Evolutionary conservation across 2,329 filamentous ascomycete species (phyloP).

Genomic region (Thielaviopsis musarum): DNA sequence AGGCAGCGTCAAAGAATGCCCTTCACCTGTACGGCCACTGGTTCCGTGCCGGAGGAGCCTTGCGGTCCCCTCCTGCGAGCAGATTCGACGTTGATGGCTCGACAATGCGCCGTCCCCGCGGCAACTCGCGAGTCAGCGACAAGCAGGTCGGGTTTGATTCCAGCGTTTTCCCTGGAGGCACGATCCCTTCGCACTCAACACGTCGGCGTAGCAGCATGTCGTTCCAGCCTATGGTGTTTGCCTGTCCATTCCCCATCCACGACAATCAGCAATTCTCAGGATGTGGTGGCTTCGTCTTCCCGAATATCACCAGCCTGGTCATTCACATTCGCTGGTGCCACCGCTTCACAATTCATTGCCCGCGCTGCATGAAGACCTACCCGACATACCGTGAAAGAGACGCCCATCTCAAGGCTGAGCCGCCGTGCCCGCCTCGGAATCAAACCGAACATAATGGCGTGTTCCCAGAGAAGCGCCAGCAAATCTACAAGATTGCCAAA

Average conservation of each 20-base stretch:
- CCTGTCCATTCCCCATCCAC: conserved; percentile 9
- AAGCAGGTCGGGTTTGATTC: not conserved
- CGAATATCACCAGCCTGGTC: conserved; percentile 1
- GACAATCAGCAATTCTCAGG: conserved; percentile 4
- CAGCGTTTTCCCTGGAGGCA: not conserved
- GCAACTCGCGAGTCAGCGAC: conserved; percentile 4
- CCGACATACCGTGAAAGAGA: conserved; percentile 1
- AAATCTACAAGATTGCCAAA: not conserved
- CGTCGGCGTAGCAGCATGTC: conserved; percentile 3
- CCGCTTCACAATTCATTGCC: conserved; percentile 8
- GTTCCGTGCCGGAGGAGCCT: not conserved
- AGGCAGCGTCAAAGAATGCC: not conserved
- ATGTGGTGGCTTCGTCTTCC: conserved; percentile 8
- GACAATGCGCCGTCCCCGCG: conserved; percentile 1
- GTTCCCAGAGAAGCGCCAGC: not conserved
- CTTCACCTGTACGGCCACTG: not conserved
- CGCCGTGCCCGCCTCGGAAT: not conserved
- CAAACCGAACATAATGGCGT: conserved; percentile 6
- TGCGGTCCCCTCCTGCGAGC: not conserved
- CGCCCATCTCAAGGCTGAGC: conserved; percentile 7
- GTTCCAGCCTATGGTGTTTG: not conserved
- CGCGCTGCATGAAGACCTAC: conserved; percentile 9
- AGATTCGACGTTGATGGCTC: not conserved
- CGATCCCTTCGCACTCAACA: not conserved
- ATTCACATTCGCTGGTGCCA: conserved; percentile 10